Evolutionary conservation across 1,284 basidiomycete species (phyloP).

Genomic region (Moesziomyces sp.): DNA sequence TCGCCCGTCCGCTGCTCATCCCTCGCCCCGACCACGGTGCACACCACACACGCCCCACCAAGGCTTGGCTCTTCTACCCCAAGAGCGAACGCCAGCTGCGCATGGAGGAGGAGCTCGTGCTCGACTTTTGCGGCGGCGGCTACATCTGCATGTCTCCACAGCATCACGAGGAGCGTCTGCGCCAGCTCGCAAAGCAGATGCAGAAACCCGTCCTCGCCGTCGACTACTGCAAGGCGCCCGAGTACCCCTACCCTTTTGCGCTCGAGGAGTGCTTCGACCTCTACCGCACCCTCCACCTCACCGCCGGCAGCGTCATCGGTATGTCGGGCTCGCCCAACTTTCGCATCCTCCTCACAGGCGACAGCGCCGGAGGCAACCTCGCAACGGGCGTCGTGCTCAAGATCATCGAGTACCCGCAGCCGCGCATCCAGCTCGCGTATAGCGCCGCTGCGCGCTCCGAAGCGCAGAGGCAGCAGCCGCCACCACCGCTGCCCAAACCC

Average conservation of each 20-base stretch:
- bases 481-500: slow-evolving; percentile 72
- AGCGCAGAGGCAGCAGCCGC: slow-evolving; percentile 18
- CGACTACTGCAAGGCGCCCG: slow-evolving; percentile 95
- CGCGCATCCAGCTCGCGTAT: slow-evolving; percentile 56
- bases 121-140: slow-evolving; percentile 91
- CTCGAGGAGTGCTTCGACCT: slow-evolving; percentile 93
- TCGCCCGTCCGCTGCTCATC: slow-evolving; percentile 81
- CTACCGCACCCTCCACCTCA: slow-evolving; percentile 83
- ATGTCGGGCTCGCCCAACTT: slow-evolving; percentile 71
- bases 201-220: slow-evolving; percentile 84
- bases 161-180: slow-evolving; percentile 93
- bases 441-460: slow-evolving; percentile 15
- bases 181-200: slow-evolving; percentile 83
- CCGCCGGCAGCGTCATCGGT: slow-evolving; percentile 82
- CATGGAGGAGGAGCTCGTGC: slow-evolving; percentile 55
- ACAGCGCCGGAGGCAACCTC: slow-evolving; percentile 60
- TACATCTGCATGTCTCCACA: slow-evolving; percentile 87
- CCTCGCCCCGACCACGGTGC: slow-evolving; percentile 74
- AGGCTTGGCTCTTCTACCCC: slow-evolving; percentile 84
- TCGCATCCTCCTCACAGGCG: slow-evolving; percentile 57
- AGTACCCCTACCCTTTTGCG: slow-evolving; percentile 72
- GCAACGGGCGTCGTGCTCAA: slow-evolving; percentile 56
- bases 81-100: slow-evolving; percentile 76
- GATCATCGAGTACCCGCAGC: slow-evolving; percentile 60
- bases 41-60: slow-evolving; percentile 77